Base-by-base conservation (phyloP, 2,329 filamentous ascomycete species). In the Trichophyton mentagrophytes region DNA sequence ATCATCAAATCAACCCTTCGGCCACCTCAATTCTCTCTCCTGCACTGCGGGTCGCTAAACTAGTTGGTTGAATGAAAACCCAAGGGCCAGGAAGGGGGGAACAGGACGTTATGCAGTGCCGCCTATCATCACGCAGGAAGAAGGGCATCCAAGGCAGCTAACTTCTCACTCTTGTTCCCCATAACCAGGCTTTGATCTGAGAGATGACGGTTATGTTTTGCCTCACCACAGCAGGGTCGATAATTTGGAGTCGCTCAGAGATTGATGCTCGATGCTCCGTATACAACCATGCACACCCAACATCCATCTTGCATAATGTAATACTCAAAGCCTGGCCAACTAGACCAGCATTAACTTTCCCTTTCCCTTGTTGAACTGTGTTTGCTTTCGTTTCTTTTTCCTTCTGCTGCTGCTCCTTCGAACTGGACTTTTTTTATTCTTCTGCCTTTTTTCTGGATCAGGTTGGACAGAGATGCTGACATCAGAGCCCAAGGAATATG, bases 261-360 rank as follows among this genome's bases (percentile, higher is more conserved):
- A 9, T 27, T 20, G 11, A 15, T 27, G 11, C 49, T n/a, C 9
- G 9, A 38, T 11, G 27, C 49, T 44, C 13, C 20, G n/a, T 9
- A 22, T 25, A 53, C 22, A 20, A 53, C 49, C 49, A 53, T 25
- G 49, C 49, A 53, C 49, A 53, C 49, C 25, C 49, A 53, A 53
- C 49, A 53, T 25, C 49, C 49, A 30, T 27, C 49, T 30, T 53
- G 49, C 49, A 53, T 53, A 27, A 53, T 53, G 49, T 53, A 53
- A 30, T 53, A 53, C 49, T 53, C 15, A 4, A 25, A 53, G 49
- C 49, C 30, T 8, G 44, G 44, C 44, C 44, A 25, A 47, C 44
- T 47, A 9, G 44, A 9, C 44, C 7, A 47, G 49, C 49, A 53
- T 53, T 30, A 53, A 53, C 22, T 53, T 53, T 53, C 22, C 22